Evolutionary conservation across 768 basidiomycete species (phyloP), one percentile per base, ranked within the genome.

Genomic region (Pholiota microspora): DNA sequence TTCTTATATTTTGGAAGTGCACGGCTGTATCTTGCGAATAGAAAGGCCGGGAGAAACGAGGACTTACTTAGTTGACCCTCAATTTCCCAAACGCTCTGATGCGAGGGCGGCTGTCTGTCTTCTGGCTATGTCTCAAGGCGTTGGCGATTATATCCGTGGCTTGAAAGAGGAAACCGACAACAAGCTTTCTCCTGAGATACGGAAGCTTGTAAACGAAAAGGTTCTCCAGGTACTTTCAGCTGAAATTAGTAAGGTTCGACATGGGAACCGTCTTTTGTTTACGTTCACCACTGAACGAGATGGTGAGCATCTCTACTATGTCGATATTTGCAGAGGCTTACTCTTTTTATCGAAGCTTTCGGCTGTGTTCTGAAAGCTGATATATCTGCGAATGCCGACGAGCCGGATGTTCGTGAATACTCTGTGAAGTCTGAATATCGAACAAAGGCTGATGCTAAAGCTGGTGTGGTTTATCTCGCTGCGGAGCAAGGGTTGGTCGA

Each of bases 31-130:
- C 9, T 73, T 89, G 36, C 81, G 83, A 24, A 59, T 90, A 4
- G 75, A 78, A 36, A 77, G 80, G 24, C 79, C 80, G 2, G 72
- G 69, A 4, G 77, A 81, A 53, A 77, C 75, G 32, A 75, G 71
- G 38, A 81, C 84, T 0, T 90, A 76, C 59, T 65, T 90, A 4
- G 84, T 85, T 25, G 86, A 88, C n/a, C 72, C 83, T 0, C 72
- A 73, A 13, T 89, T 89, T 58, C 59, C 73, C 2, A 85, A 81
- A 60, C 81, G 81, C 2, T 68, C 70, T 0, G 87, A 89, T 49
- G 88, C 87, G n/a, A 88, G 85, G 65, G 74, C 77, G 0, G 89
- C 88, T 0, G 88, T 82, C 2, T 82, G 79, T 55, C 67, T 90
- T 21, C 71, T 82, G 13, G 88, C 86, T 0, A 79, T 89, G 65